Conservation (phyloP, 2,329 filamentous ascomycete species). For the Xylariomycetidae sp. region DNA sequence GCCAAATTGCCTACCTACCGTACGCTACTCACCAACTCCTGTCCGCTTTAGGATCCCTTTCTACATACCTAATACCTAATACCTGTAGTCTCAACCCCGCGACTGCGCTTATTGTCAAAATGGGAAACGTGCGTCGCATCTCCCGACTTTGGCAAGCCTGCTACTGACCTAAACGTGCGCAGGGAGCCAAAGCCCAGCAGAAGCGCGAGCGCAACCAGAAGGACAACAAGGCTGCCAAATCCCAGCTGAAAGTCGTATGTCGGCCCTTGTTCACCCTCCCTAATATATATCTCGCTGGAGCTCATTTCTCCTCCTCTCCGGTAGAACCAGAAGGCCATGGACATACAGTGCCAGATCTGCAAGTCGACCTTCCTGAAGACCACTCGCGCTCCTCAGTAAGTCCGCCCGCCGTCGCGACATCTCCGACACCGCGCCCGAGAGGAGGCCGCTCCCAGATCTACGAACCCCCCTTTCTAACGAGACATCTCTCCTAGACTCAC, state of each 20-base stretch:
- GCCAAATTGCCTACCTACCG: no score
- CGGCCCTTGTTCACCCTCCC: neutral
- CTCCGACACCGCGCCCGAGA: no score
- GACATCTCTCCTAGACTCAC: conserved; percentile 46
- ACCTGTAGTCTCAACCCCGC: no score
- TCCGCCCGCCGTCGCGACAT: no score
- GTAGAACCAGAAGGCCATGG: conserved; percentile 69
- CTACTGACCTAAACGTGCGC: neutral
- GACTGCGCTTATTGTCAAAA: conserved; percentile 13
- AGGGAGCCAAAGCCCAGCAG: conserved; percentile 64
- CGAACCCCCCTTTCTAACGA: no score
- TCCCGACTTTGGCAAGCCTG: neutral
- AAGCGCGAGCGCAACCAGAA: conserved; percentile 71
- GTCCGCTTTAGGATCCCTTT: no score
- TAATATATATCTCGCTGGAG: conserved; percentile 1
- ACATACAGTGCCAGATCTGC: conserved; percentile 73
- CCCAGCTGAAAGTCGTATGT: conserved; percentile 64
- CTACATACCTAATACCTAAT: no score
- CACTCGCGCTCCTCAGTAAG: conserved; percentile 65
- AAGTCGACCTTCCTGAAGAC: conserved; percentile 77
- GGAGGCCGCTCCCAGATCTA: no score
- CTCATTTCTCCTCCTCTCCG: conserved; percentile 2
- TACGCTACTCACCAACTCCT: no score
- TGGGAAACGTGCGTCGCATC: conserved; percentile 21
- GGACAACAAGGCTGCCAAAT: conserved; percentile 55